A percentile compares a stretch with the other conserved stretches of the same genome.
These are phyloP conservation scores for Oenanthe javanica DNA, from an alignment of 140 eudicot genomes.

Conservation along the genomic window DNA sequence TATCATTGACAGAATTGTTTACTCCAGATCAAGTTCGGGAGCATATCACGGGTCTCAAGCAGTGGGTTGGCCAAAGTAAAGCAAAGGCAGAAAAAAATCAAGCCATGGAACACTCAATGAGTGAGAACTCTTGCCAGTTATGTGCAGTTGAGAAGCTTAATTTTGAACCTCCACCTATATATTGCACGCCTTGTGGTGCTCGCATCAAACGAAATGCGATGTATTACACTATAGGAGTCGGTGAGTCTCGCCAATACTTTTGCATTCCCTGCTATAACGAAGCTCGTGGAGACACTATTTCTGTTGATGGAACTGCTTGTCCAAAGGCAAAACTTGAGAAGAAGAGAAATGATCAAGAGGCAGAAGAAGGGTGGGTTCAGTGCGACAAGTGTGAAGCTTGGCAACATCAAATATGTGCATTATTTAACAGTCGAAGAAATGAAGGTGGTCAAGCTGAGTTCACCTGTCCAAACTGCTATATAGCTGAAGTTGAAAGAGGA, in stretches of 20 bases:
- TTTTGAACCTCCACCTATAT: slow-evolving; percentile 95
- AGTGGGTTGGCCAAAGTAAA: slow-evolving; percentile 99
- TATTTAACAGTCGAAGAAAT: slow-evolving; percentile 86
- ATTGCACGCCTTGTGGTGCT: slow-evolving; percentile 82
- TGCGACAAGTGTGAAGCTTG: slow-evolving; percentile 96
- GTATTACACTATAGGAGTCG: slow-evolving; percentile 74
- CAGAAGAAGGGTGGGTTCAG: slow-evolving; percentile 99
- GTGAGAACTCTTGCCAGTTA: slow-evolving; percentile 89
- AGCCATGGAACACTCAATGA: slow-evolving; percentile 86
- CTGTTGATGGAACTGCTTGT: slow-evolving; percentile 59
- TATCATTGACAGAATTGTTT: slow-evolving; percentile 81
- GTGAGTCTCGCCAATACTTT: slow-evolving; percentile 81
- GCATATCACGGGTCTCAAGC: slow-evolving; percentile 84
- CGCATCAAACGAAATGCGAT: slow-evolving; percentile 90
- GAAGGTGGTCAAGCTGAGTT: slow-evolving; percentile 98
- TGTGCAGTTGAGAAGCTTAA: slow-evolving; percentile 97
- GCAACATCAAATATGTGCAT: slow-evolving; percentile 98
- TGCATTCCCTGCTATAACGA: slow-evolving; percentile 82
- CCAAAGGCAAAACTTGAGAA: slow-evolving; percentile 75
- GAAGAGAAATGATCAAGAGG: slow-evolving; percentile 90
- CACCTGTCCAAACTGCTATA: slow-evolving; percentile 89
- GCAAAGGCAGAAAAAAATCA: slow-evolving; percentile 92
- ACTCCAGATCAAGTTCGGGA: slow-evolving; percentile 90
- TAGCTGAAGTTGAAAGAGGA: slow-evolving; percentile 79
- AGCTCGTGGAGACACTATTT: slow-evolving; percentile 79